These are phyloP conservation scores for Pyrenophora graminea DNA, from an alignment of 2,329 filamentous ascomycete genomes.

Conservation along the genomic window DNA sequence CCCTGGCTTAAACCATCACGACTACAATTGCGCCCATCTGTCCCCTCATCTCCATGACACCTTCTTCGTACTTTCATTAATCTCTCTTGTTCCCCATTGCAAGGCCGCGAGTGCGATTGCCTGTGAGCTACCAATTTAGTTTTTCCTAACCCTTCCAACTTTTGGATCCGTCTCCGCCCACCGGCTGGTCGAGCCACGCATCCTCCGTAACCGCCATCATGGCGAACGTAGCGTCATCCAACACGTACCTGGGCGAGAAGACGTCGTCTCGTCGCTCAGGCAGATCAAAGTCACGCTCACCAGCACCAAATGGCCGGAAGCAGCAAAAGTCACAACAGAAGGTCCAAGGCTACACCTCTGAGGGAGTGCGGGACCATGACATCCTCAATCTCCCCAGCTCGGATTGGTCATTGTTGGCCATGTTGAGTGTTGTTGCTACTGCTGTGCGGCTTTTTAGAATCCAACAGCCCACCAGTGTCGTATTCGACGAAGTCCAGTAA, in stretches of 20 bases:
- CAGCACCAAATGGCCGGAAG: slow-evolving; percentile 35
- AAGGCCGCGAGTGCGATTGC: slow-evolving; percentile 4
- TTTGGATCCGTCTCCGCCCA: slow-evolving; percentile 19
- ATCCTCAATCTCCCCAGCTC: slow-evolving; percentile 81
- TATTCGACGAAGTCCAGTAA: slow-evolving; percentile 99
- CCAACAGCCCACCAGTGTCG: slow-evolving; percentile 92
- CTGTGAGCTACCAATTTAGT: slow-evolving; percentile 6
- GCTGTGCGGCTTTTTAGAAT: slow-evolving; percentile 90
- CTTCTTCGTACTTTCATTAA: slow-evolving; percentile 45
- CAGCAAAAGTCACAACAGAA: slow-evolving; percentile 38
- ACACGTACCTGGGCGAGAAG: slow-evolving; percentile 40
- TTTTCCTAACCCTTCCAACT: slow-evolving; percentile 15
- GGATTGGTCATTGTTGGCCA: slow-evolving; percentile 78
- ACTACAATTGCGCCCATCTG: slow-evolving; percentile 28
- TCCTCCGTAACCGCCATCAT: slow-evolving; percentile 37
- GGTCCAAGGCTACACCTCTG: slow-evolving; percentile 67
- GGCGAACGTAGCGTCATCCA: slow-evolving; percentile 40
- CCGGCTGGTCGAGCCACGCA: slow-evolving; percentile 26
- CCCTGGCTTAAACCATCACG: slow-evolving; percentile 32
- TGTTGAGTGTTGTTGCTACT: slow-evolving; percentile 74
- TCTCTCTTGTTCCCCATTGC: slow-evolving; percentile 14
- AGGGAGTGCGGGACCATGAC: slow-evolving; percentile 86
- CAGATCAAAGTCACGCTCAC: slow-evolving; percentile 44
- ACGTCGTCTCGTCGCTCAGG: slow-evolving; percentile 35
- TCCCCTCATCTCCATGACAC: slow-evolving; percentile 26